Conservation (phyloP, 257 asterid species). For the Solanum commersonii region DNA sequence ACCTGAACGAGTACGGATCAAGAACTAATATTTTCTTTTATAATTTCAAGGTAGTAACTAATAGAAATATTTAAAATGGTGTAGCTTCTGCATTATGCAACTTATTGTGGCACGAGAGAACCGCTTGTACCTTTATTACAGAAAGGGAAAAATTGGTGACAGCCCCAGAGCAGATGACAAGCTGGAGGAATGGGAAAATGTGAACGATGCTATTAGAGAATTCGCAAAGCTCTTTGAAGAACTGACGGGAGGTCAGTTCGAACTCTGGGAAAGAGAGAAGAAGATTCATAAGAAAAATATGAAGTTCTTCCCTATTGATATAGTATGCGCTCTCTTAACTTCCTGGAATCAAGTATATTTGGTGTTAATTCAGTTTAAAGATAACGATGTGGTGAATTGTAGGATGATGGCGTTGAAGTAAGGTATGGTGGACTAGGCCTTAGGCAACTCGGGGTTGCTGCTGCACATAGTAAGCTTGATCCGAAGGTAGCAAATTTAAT, state of each 20-base stretch:
- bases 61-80: neutral
- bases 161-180: constrained; percentile 31
- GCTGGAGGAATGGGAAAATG: constrained; percentile 44
- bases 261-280: constrained; percentile 74
- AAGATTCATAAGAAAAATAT: constrained; percentile 37
- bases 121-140: constrained; percentile 53
- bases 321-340: constrained; percentile 19
- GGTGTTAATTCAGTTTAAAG: neutral
- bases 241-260: constrained; percentile 55
- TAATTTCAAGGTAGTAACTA: neutral
- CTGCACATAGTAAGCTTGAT: constrained; percentile 63
- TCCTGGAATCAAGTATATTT: neutral
- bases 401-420: constrained; percentile 86
- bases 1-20: constrained; percentile 47
- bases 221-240: constrained; percentile 46
- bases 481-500: constrained; percentile 63
- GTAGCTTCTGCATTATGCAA: constrained; percentile 56
- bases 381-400: neutral
- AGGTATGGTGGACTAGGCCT: constrained; percentile 72
- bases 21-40: neutral
- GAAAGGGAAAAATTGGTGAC: constrained; percentile 54
- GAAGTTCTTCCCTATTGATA: constrained; percentile 58
- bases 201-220: constrained; percentile 39
- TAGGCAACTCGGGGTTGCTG: constrained; percentile 69
- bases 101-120: constrained; percentile 50